Conservation (phyloP, 257 asterid genomes). For the Apocynum venetum region DNA sequence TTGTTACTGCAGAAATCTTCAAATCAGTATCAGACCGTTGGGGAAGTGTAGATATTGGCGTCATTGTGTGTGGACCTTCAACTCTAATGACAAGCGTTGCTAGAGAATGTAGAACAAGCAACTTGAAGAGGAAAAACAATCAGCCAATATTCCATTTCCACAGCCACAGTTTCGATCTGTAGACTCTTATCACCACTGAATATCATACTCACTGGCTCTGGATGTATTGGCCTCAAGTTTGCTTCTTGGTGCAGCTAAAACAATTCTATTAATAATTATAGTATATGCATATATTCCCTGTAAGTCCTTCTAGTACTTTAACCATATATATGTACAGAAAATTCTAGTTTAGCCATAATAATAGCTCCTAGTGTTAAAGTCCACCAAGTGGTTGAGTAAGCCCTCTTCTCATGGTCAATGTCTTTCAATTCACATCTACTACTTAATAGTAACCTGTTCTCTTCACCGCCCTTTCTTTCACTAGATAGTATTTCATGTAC, state of each 20-base stretch:
- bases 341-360: neutral
- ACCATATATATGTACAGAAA: neutral
- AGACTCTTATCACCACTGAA: neutral
- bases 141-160: slow-evolving; percentile 73
- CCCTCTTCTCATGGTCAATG: too few species aligned
- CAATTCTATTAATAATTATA: neutral
- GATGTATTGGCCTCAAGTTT: neutral
- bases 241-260: neutral
- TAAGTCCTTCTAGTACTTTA: neutral
- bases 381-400: neutral
- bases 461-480: neutral
- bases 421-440: too few species aligned
- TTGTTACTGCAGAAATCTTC: slow-evolving; percentile 47
- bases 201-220: neutral
- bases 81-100: slow-evolving; percentile 69
- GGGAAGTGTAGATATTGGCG: slow-evolving; percentile 75
- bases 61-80: slow-evolving; percentile 75
- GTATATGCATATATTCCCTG: neutral
- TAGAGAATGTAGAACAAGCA: slow-evolving; percentile 55
- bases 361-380: too few species aligned
- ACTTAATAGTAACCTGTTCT: neutral
- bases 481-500: neutral
- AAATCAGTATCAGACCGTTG: slow-evolving; percentile 44
- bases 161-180: slow-evolving; percentile 90
- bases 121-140: slow-evolving; percentile 39